Percentiles rank a stretch among this genome's conserved stretches.
phyloP scores from a whole-genome alignment of 768 basidiomycete species.

The Phylloporus arenicola region DNA sequence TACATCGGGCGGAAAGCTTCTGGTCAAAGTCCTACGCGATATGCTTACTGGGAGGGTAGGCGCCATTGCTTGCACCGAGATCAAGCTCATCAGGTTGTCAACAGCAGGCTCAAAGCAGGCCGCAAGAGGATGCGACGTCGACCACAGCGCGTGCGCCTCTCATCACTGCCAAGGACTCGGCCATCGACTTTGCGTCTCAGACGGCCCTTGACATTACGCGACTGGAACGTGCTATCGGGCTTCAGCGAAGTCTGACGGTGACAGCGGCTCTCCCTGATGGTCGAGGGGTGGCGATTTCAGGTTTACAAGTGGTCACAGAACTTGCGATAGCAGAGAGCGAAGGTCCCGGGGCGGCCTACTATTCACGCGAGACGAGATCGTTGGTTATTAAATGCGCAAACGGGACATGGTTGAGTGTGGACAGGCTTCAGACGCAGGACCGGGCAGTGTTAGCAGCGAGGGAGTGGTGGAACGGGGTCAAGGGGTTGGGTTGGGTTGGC shows the following conservation, averaged over 20 bases:
- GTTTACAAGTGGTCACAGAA: constrained; percentile 9
- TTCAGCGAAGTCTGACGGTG: constrained; percentile 24
- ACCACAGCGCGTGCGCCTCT: constrained; percentile 47
- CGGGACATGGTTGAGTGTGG: constrained; percentile 48
- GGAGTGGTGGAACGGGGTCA: constrained; percentile 80
- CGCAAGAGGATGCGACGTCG: constrained; percentile 38
- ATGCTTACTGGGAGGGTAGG: constrained; percentile 54
- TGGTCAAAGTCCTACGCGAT: constrained; percentile 65
- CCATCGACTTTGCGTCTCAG: constrained; percentile 16
- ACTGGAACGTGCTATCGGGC: constrained; percentile 26
- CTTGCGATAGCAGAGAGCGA: neutral
- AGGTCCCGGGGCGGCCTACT: constrained; percentile 40
- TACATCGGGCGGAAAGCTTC: constrained; percentile 55
- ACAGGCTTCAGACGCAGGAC: constrained; percentile 57
- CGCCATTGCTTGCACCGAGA: neutral
- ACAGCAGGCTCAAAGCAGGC: constrained; percentile 41
- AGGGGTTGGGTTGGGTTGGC: no score
- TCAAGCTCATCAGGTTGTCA: neutral
- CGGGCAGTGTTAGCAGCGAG: constrained; percentile 48
- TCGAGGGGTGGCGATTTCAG: constrained; percentile 20
- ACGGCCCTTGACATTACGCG: constrained; percentile 14
- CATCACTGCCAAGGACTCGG: constrained; percentile 14
- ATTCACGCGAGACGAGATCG: constrained; percentile 33
- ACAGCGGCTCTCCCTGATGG: constrained; percentile 22
- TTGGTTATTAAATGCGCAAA: constrained; percentile 54